These are phyloP conservation scores for Schwanniomyces vanrijiae DNA, from an alignment of 805 yeast genomes.

Conservation along the genomic window DNA sequence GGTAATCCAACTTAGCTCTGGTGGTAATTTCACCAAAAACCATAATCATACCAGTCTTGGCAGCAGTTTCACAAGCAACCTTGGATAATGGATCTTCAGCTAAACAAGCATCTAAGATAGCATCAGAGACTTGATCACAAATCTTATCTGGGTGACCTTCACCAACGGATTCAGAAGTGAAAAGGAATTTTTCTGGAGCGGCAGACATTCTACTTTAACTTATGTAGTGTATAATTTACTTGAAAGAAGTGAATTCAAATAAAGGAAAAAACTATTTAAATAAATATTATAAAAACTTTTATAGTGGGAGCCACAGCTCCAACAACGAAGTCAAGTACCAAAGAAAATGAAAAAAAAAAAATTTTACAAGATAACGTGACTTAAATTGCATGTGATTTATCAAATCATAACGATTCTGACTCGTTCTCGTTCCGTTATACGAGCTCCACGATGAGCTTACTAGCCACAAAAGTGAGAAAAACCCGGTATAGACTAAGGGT, in stretches of 20 bases:
- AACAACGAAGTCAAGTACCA: not conserved
- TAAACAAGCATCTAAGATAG: slow-evolving; percentile 96
- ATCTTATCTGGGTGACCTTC: slow-evolving; percentile 95
- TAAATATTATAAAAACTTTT: not conserved
- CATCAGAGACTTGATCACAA: slow-evolving; percentile 99
- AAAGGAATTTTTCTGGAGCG: slow-evolving; percentile 47
- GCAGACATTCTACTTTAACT: slow-evolving; percentile 6
- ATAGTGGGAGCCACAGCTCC: not conserved
- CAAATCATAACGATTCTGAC: not conserved
- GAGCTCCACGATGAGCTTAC: not conserved
- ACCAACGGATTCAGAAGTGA: slow-evolving; percentile 89
- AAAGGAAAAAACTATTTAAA: not conserved
- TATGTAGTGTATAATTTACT: not conserved
- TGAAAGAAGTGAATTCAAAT: not conserved
- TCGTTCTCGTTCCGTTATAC: not conserved
- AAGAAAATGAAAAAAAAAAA: not conserved
- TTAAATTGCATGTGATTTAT: slow-evolving; percentile 2
- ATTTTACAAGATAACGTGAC: slow-evolving; percentile 2
- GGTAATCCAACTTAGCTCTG: slow-evolving; percentile 92
- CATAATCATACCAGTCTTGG: slow-evolving; percentile 99
- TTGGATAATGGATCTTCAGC: slow-evolving; percentile 94
- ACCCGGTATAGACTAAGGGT: not conserved
- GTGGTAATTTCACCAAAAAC: slow-evolving; percentile 99
- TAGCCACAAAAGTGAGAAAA: not conserved
- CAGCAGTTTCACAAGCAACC: slow-evolving; percentile 99